Conservation (phyloP, 1,284 basidiomycete genomes). For the Malassezia sympodialis region DNA sequence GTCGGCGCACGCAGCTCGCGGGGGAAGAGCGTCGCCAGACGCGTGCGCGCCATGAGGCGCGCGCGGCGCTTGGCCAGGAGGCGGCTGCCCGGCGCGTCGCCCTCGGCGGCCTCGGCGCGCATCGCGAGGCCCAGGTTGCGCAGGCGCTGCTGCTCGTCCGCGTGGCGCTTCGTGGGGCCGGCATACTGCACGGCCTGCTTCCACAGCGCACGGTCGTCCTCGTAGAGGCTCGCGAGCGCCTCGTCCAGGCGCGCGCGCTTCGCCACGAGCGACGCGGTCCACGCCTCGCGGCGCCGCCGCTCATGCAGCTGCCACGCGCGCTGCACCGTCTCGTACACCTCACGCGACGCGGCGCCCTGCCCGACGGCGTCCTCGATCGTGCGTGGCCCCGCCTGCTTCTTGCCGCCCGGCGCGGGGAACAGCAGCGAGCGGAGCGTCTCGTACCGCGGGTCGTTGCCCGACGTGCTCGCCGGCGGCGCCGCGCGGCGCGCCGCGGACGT, state of each 20-base stretch:
- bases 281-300: constrained; percentile 59
- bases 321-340: constrained; percentile 86
- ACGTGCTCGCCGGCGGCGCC: constrained; percentile 21
- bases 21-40: constrained; percentile 41
- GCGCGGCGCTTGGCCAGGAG: constrained; percentile 27
- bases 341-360: constrained; percentile 46
- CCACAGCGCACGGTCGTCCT: constrained; percentile 23
- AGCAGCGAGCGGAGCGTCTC: constrained; percentile 39
- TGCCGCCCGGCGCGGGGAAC: constrained; percentile 28
- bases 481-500: constrained; percentile 30
- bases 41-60: constrained; percentile 24
- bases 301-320: constrained; percentile 78
- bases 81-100: constrained; percentile 24
- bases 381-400: constrained; percentile 16
- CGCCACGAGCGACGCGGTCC: constrained; percentile 20
- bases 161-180: constrained; percentile 32
- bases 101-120: constrained; percentile 10
- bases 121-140: constrained; percentile 27
- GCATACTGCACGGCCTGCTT: constrained; percentile 33
- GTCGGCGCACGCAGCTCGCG: constrained; percentile 43
- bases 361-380: constrained; percentile 23
- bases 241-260: constrained; percentile 34
- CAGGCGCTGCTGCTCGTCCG: constrained; percentile 34
- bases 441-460: constrained; percentile 39
- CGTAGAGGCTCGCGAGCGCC: constrained; percentile 27